A percentile compares a stretch with the other conserved stretches of the same genome.
Conservation (phyloP, 495 filamentous ascomycete genomes). For the Neurospora discreta region DNA sequence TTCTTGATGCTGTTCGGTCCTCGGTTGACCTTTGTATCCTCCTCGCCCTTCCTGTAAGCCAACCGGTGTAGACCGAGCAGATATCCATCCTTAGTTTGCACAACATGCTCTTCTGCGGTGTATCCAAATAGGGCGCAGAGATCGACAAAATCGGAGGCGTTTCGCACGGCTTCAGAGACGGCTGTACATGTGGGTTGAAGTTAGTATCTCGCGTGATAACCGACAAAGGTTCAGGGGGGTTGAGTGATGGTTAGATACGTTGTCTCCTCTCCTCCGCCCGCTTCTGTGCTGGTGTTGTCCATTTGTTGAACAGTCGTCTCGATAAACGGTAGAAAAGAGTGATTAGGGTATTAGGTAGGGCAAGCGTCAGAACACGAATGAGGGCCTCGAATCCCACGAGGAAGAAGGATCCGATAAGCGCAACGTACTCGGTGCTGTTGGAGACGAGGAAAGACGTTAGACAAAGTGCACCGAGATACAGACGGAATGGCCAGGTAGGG, state of each 20-base stretch:
- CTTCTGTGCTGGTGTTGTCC: constrained; percentile 58
- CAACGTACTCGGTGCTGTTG: constrained; percentile 68
- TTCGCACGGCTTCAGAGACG: constrained; percentile 40
- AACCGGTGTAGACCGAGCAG: constrained; percentile 83
- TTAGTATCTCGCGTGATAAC: neutral
- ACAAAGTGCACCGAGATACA: neutral
- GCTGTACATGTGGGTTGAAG: constrained; percentile 16
- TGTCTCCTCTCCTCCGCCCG: constrained; percentile 48
- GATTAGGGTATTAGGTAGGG: constrained; percentile 74
- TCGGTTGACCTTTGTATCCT: constrained; percentile 59
- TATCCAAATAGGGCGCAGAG: constrained; percentile 83
- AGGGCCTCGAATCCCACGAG: constrained; percentile 71
- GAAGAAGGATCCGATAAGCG: constrained; percentile 69
- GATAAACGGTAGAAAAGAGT: constrained; percentile 73
- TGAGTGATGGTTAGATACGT: constrained; percentile 20
- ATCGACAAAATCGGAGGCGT: constrained; percentile 85
- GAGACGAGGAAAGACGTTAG: neutral
- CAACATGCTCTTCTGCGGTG: constrained; percentile 87
- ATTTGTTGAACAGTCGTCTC: constrained; percentile 67
- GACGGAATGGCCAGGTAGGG: neutral
- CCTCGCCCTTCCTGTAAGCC: constrained; percentile 70
- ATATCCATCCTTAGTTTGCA: constrained; percentile 91
- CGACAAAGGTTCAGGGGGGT: neutral
- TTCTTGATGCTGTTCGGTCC: constrained; percentile 62
- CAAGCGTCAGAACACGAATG: constrained; percentile 79